A percentile compares a stretch with the other conserved stretches of the same genome.
Conservation (phyloP, 129 eudicot genomes). For the Erigeron canadensis region DNA sequence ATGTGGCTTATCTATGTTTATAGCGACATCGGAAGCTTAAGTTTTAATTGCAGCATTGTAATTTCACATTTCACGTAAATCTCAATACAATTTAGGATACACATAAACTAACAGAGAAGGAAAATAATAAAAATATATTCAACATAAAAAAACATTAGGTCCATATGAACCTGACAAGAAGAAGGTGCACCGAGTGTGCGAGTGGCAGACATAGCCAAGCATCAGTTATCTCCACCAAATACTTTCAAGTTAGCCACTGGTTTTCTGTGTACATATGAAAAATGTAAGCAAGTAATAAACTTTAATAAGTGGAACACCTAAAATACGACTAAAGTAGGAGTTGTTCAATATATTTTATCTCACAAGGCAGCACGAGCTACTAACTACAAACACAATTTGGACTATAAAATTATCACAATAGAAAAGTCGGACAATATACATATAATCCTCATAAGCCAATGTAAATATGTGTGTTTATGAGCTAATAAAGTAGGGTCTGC, state of each 20-base stretch:
- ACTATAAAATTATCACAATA: background rate
- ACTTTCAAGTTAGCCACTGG: background rate
- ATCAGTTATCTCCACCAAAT: background rate
- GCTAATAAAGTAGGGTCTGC: background rate
- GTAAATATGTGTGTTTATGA: background rate
- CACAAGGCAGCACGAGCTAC: background rate
- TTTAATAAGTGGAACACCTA: too few relatives aligned
- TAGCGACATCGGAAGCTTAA: background rate
- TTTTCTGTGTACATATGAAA: background rate
- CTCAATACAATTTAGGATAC: background rate
- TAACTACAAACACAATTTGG: background rate
- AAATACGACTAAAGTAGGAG: too few relatives aligned
- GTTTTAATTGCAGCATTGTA: background rate
- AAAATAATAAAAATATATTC: too few relatives aligned
- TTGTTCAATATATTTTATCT: background rate
- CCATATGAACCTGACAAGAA: background rate
- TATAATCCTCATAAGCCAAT: background rate
- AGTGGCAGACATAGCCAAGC: background rate
- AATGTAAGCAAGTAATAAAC: background rate
- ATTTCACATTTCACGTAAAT: background rate
- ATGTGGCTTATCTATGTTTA: background rate
- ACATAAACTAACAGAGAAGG: background rate
- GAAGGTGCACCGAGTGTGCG: background rate
- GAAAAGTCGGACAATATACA: background rate
- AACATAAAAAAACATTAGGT: background rate